phyloP scores from a whole-genome alignment of 257 asterid genomes.

The Gentiana macrophylla region DNA sequence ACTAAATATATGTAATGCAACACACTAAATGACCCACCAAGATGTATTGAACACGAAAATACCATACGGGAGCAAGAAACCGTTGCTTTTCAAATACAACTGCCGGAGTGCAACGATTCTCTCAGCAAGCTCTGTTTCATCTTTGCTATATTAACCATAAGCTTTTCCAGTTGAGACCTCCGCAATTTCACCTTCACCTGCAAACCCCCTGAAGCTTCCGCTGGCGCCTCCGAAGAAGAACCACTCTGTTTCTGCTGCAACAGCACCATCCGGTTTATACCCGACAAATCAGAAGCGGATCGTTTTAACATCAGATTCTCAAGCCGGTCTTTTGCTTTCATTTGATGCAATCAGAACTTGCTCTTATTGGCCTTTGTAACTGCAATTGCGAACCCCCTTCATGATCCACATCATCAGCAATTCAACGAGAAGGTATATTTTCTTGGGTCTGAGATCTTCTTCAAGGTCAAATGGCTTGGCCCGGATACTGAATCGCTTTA shows the following conservation, averaged over 20 bases:
- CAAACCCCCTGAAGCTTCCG: constrained; percentile 13
- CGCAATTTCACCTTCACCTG: constrained; percentile 64
- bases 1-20: no score
- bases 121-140: constrained; percentile 43
- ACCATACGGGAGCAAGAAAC: no score
- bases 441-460: constrained; percentile 40
- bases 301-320: constrained; percentile 36
- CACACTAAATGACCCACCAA: no score
- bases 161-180: constrained; percentile 31
- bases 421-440: constrained; percentile 53
- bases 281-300: constrained; percentile 16
- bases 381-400: constrained; percentile 15
- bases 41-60: no score
- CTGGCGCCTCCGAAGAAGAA: not conserved
- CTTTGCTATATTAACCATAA: constrained; percentile 37
- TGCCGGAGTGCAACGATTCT: constrained; percentile 22
- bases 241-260: not conserved
- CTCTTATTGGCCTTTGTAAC: not conserved
- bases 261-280: not conserved
- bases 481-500: constrained; percentile 45
- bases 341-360: constrained; percentile 17
- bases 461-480: constrained; percentile 40
- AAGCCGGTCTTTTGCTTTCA: constrained; percentile 39
- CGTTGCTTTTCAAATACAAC: no score
- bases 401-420: constrained; percentile 43